phyloP scores from a whole-genome alignment of 148 eudicot genomes.

The Tetragonia tetragonoides region DNA sequence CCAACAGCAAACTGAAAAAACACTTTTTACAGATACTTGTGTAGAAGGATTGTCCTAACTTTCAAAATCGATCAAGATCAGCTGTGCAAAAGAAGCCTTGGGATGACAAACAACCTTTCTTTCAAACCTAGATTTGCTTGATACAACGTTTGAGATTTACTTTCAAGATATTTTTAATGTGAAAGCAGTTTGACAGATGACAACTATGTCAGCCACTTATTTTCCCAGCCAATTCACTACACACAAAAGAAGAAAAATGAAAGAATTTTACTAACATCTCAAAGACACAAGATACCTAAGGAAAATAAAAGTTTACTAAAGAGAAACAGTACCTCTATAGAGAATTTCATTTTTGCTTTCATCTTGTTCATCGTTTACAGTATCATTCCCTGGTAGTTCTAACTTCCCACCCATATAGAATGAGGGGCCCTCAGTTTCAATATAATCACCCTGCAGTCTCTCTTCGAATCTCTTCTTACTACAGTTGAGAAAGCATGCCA shows the following conservation, averaged over 20 bases:
- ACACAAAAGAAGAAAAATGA: not conserved
- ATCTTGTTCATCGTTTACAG: constrained; percentile 62
- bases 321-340: constrained; percentile 80
- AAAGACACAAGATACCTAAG: not conserved
- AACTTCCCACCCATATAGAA: constrained; percentile 89
- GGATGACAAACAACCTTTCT: not conserved
- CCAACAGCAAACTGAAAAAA: not conserved
- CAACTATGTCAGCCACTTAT: not conserved
- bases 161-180: not conserved
- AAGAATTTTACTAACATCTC: too few relatives aligned
- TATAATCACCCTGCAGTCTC: constrained; percentile 59
- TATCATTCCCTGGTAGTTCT: constrained; percentile 60
- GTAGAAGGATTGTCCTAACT: not conserved
- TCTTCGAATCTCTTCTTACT: constrained; percentile 90
- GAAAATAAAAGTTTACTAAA: constrained; percentile 35
- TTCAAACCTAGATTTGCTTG: not conserved
- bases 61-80: not conserved
- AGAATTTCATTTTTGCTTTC: constrained; percentile 94
- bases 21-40: not conserved
- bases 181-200: not conserved
- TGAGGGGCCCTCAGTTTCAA: constrained; percentile 64
- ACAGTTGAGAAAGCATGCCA: constrained; percentile 86
- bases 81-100: not conserved
- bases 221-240: not conserved
- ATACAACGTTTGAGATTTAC: not conserved